Percentiles rank a stretch among this genome's conserved stretches.
Evolutionary conservation across 2,329 filamentous ascomycete species (phyloP).

Genomic region (Talaromyces islandicus): DNA sequence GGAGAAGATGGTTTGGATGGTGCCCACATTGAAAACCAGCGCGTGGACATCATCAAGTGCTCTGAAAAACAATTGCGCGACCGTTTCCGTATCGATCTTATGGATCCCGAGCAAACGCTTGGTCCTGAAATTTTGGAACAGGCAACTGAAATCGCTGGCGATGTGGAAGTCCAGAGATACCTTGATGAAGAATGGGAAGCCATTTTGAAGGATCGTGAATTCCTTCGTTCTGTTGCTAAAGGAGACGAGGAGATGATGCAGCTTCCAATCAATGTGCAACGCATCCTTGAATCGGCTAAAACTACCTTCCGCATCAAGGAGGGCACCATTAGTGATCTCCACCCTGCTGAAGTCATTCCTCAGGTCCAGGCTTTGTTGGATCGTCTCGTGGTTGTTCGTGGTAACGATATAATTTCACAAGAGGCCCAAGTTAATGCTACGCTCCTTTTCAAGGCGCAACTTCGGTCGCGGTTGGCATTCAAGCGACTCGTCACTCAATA

Average conservation of each 20-base stretch:
- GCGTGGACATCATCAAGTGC: constrained; percentile 77
- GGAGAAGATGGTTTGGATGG: constrained; percentile 96
- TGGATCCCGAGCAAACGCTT: constrained; percentile 61
- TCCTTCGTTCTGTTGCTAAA: constrained; percentile 66
- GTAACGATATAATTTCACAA: constrained; percentile 69
- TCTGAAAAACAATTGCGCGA: constrained; percentile 71
- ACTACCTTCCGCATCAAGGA: constrained; percentile 87
- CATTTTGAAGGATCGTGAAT: constrained; percentile 65
- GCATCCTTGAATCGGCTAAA: constrained; percentile 86
- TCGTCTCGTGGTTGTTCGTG: constrained; percentile 78
- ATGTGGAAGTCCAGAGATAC: constrained; percentile 77
- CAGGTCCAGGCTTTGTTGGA: constrained; percentile 69
- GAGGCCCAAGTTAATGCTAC: constrained; percentile 89
- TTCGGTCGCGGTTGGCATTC: constrained; percentile 85
- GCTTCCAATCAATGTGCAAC: constrained; percentile 82
- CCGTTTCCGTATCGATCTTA: constrained; percentile 80
- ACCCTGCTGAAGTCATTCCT: constrained; percentile 80
- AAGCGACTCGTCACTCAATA: constrained; percentile 85
- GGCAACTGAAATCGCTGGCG: constrained; percentile 77
- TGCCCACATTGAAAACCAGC: constrained; percentile 87
- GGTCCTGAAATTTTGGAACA: constrained; percentile 72
- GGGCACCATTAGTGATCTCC: constrained; percentile 77
- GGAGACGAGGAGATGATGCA: constrained; percentile 83
- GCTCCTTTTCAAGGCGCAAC: constrained; percentile 82
- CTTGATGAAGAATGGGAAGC: constrained; percentile 85